These are phyloP conservation scores for Stephania cephalantha DNA, from an alignment of 164 flowering plant species.

Conservation along the genomic window DNA sequence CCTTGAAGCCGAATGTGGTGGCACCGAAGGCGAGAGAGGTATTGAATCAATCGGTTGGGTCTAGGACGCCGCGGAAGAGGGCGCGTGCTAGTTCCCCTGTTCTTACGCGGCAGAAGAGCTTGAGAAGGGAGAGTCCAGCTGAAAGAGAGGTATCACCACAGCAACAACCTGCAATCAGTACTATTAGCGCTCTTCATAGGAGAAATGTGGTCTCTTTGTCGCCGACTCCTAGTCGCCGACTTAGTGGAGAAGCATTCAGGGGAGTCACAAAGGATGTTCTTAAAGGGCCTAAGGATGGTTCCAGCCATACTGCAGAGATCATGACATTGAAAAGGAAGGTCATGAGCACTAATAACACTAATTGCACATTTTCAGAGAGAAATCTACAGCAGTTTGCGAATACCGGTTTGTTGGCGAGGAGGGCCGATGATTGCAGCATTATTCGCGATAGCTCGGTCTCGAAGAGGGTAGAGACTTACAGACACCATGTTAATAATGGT, in stretches of 20 bases:
- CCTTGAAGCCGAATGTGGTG: neutral
- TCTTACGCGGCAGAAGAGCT: conserved; percentile 38
- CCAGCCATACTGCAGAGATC: neutral
- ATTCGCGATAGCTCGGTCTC: conserved; percentile 4
- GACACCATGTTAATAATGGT: conserved; percentile 21
- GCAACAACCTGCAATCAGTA: neutral
- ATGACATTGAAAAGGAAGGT: too few species aligned
- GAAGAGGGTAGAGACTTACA: conserved; percentile 25
- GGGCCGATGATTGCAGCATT: too few species aligned
- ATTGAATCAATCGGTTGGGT: conserved; percentile 5
- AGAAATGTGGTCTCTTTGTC: conserved; percentile 35
- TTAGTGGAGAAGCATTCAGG: conserved; percentile 17
- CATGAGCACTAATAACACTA: too few species aligned
- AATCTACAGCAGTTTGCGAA: too few species aligned
- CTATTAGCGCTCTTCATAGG: conserved; percentile 5
- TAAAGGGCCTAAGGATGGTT: neutral
- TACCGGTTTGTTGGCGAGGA: too few species aligned
- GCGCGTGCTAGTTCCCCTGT: conserved; percentile 31
- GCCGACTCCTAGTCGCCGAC: conserved; percentile 47
- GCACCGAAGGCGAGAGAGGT: conserved; percentile 3
- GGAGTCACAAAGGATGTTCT: neutral
- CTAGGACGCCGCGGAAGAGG: conserved; percentile 26
- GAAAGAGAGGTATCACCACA: neutral
- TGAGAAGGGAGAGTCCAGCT: conserved; percentile 22
- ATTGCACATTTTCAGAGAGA: too few species aligned